phyloP scores from a whole-genome alignment of 129 eudicot species.

The Heracleum sosnowskyi region DNA sequence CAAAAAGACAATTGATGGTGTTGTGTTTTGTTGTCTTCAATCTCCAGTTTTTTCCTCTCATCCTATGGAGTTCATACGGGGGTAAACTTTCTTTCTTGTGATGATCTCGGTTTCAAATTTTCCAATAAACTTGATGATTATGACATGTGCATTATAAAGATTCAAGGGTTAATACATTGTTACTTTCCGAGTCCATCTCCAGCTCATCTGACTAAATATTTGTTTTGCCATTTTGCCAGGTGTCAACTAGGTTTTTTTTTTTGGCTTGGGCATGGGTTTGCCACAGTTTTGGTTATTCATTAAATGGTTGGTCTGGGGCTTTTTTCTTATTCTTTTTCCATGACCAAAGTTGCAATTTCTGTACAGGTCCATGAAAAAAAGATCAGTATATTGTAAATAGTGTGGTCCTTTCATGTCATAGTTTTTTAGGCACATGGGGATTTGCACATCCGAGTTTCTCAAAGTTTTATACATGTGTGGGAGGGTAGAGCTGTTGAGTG shows the following conservation, averaged over 20 bases:
- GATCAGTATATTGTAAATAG: constrained; percentile 47
- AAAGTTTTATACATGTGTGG: constrained; percentile 16
- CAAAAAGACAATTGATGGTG: background rate
- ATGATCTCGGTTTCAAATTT: background rate
- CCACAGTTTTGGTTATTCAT: constrained; percentile 21
- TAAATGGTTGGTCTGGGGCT: constrained; percentile 17
- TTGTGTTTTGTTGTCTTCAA: background rate
- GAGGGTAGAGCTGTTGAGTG: constrained; percentile 17
- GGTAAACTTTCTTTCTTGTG: constrained; percentile 18
- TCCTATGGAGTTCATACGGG: constrained; percentile 11
- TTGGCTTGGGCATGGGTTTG: constrained; percentile 9
- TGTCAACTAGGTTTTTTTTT: constrained; percentile 12
- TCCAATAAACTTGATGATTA: no score
- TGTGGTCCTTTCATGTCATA: constrained; percentile 53
- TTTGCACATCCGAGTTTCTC: constrained; percentile 25
- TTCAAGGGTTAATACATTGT: background rate
- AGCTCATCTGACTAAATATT: background rate
- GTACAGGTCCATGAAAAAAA: constrained; percentile 17
- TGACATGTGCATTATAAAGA: background rate
- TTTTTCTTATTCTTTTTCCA: background rate
- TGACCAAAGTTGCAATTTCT: constrained; percentile 7
- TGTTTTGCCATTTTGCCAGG: constrained; percentile 18
- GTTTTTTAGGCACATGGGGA: constrained; percentile 41
- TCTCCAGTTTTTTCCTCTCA: constrained; percentile 10
- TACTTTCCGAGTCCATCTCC: background rate